Evolutionary conservation across 1,284 basidiomycete genomes (phyloP).

Genomic region (Naganishia albida): DNA sequence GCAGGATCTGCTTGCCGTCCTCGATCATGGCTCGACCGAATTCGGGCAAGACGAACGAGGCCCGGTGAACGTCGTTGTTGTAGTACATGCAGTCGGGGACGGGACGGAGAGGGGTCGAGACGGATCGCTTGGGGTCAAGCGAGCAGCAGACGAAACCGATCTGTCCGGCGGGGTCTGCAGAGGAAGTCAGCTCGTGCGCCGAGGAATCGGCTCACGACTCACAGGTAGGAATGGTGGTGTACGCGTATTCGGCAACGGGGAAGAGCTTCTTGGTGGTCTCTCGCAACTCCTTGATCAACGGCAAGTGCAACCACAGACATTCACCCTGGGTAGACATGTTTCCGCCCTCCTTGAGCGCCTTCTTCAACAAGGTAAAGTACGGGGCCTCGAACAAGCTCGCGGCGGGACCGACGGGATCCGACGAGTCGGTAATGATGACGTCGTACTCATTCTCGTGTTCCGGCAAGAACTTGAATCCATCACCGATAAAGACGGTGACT

Average conservation of each 20-base stretch:
- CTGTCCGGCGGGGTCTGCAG: conserved; percentile 80
- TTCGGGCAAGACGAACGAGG: conserved; percentile 88
- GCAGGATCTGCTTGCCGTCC: conserved; percentile 68
- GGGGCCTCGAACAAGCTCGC: conserved; percentile 93
- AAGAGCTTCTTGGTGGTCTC: conserved; percentile 76
- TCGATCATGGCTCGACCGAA: conserved; percentile 77
- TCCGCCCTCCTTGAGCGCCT: conserved; percentile 85
- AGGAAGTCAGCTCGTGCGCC: conserved; percentile 16
- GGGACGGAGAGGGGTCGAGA: conserved; percentile 68
- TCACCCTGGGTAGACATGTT: conserved; percentile 97
- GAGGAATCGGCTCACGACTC: conserved; percentile 25
- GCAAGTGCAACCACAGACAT: conserved; percentile 92
- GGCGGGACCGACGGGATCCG: conserved; percentile 96
- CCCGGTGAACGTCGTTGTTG: conserved; percentile 76
- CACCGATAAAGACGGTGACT: conserved; percentile 87
- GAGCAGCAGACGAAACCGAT: conserved; percentile 94
- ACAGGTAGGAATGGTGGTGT: conserved; percentile 92
- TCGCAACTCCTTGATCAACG: conserved; percentile 78
- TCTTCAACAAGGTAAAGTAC: conserved; percentile 92
- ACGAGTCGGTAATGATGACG: conserved; percentile 98
- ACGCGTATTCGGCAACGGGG: conserved; percentile 85
- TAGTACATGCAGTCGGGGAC: conserved; percentile 81
- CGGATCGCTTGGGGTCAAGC: conserved; percentile 69
- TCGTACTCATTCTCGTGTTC: conserved; percentile 90
- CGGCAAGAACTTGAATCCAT: conserved; percentile 95